These are phyloP conservation scores for Gossypium australe DNA, from an alignment of 345 rosid species.

Conservation along the genomic window DNA sequence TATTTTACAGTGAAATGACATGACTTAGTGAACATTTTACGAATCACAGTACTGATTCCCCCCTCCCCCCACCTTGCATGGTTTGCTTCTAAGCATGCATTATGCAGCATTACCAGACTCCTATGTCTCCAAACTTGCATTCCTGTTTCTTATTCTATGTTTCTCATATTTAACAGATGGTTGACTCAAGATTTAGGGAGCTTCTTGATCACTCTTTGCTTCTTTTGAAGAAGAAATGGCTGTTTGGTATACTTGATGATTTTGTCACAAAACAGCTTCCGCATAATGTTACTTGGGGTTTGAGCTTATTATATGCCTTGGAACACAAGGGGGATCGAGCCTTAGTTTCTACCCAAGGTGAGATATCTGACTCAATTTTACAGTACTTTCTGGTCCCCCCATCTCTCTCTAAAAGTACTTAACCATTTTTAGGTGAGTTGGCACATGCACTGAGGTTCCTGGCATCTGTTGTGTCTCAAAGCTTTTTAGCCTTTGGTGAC, in stretches of 20 bases:
- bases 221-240: slow-evolving; percentile 88
- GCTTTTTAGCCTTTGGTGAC: slow-evolving; percentile 97
- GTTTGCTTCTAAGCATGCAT: background rate
- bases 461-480: slow-evolving; percentile 98
- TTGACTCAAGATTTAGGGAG: slow-evolving; percentile 77
- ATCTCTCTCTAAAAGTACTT: slow-evolving; percentile 1
- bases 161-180: slow-evolving; percentile 51
- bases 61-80: background rate
- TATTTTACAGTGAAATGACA: background rate
- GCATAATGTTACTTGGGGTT: slow-evolving; percentile 94
- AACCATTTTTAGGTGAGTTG: slow-evolving; percentile 65
- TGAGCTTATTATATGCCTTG: slow-evolving; percentile 90
- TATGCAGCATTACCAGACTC: background rate
- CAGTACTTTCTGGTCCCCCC: slow-evolving; percentile 2
- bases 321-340: slow-evolving; percentile 94
- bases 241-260: slow-evolving; percentile 84
- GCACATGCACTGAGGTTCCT: slow-evolving; percentile 96
- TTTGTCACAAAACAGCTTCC: slow-evolving; percentile 98
- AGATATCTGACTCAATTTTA: slow-evolving; percentile 11
- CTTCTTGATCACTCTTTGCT: slow-evolving; percentile 80
- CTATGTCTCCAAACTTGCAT: background rate
- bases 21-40: background rate
- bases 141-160: background rate
- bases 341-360: slow-evolving; percentile 80
- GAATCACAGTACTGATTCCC: background rate